Percentiles rank a stretch among this genome's conserved stretches.
These are phyloP conservation scores for Cylindricascospora bacillispora DNA, from an alignment of 1,139 yeast genomes.

Conservation along the genomic window DNA sequence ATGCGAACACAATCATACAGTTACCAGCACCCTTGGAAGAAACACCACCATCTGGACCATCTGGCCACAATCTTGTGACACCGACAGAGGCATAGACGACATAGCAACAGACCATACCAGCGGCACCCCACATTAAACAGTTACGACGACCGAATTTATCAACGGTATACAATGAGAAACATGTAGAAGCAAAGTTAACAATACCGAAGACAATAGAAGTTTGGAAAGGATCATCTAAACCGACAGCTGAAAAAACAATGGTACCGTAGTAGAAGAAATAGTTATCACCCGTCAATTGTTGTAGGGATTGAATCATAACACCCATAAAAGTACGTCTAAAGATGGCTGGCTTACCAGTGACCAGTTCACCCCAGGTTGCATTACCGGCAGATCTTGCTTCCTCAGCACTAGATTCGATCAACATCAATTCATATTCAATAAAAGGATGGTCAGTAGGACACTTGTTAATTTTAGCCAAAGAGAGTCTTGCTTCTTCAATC, in stretches of 20 bases:
- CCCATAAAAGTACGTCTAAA: slow-evolving; percentile 54
- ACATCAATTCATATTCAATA: slow-evolving; percentile 44
- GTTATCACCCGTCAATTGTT: slow-evolving; percentile 69
- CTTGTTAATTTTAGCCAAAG: slow-evolving; percentile 34
- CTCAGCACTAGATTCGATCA: slow-evolving; percentile 49
- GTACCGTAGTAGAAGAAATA: slow-evolving; percentile 74
- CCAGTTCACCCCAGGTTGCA: slow-evolving; percentile 29
- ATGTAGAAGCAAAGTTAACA: slow-evolving; percentile 64
- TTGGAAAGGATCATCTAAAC: slow-evolving; percentile 55
- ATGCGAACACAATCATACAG: slow-evolving; percentile 65
- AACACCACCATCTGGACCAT: slow-evolving; percentile 44
- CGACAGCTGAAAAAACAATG: slow-evolving; percentile 61
- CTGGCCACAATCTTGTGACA: slow-evolving; percentile 44
- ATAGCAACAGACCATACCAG: slow-evolving; percentile 49
- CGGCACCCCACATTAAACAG: slow-evolving; percentile 48
- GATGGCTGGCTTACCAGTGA: slow-evolving; percentile 28
- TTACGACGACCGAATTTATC: slow-evolving; percentile 58
- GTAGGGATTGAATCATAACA: slow-evolving; percentile 49
- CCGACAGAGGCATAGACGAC: slow-evolving; percentile 57
- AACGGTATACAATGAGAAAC: slow-evolving; percentile 49
- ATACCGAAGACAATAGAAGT: slow-evolving; percentile 65
- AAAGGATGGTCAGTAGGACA: slow-evolving; percentile 33
- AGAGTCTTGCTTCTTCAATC: slow-evolving; percentile 42
- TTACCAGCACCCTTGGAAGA: slow-evolving; percentile 43
- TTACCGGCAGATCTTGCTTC: slow-evolving; percentile 30